Base-by-base conservation (phyloP, 1,284 basidiomycete genomes). In the Xerocomus alliaceus region DNA sequence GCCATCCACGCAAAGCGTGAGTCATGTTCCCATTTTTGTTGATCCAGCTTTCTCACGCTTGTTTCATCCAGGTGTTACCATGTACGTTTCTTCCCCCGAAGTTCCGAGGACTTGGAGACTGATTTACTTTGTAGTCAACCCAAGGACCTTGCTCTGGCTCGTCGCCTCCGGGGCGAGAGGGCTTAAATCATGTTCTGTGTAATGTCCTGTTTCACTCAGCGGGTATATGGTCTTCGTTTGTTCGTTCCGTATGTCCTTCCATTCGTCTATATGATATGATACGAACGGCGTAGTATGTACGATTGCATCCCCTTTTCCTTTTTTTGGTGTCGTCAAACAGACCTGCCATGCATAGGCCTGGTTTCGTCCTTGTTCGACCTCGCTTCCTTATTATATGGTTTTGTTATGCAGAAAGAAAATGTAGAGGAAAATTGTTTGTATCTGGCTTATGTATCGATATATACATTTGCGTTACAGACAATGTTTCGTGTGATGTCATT, bases 1-100 rank as follows among this genome's bases (percentile, higher is more conserved):
- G 94, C 93, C 64, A 95, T 95, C 79, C 94, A 95, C 80, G 93
- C 93, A 69, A 95, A 95, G 85, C 92, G 92, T 83, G 64, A 66
- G 76, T 76, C 57, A 49, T 57, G 5, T 17, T 10, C 53, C n/a
- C 18, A 12, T 34, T 32, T 44, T 24, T 31, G 22, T 54, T 31
- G 49, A 51, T 51, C 18, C 22, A 7, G 34, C 29, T 26, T 47
- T 65, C 44, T 60, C 65, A 54, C 47, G 32, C 45, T 62, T 41
- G 37, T 32, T 42, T 44, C 47, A 20, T 59, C 8, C 35, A 77
- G 76, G 76, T 79, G 95, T 97, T 66, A 93, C 91, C 68, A 92
- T 92, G 85, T 86, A 78, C 65, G 84, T 77, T 24, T 18, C 3
- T 55, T 45, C 17, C 34, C 35, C 24, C 15, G 17, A 7, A 24